A percentile compares a stretch with the other conserved stretches of the same genome.
Conservation (phyloP, 306 rosid species). For the Prinsepia uniflora region DNA sequence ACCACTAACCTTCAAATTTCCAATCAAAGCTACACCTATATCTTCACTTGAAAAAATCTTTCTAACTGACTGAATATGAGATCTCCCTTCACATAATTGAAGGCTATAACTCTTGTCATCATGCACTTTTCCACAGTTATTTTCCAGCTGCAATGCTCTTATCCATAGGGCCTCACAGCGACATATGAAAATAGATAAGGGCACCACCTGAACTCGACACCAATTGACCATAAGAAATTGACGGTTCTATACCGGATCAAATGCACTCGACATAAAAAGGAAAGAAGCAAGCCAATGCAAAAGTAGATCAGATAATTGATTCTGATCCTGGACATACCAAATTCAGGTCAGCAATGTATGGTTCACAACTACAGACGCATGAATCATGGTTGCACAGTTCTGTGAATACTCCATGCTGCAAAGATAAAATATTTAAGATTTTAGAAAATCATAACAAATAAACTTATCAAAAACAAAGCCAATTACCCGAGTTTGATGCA, state of each 20-base stretch:
- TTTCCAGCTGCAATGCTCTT: conserved; percentile 36
- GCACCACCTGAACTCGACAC: conserved; percentile 53
- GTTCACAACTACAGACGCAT: conserved; percentile 48
- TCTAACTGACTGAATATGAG: conserved; percentile 39
- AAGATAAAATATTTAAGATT: conserved; percentile 25
- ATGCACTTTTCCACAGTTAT: conserved; percentile 25
- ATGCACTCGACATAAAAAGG: conserved; percentile 10
- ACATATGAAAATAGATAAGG: conserved; percentile 42
- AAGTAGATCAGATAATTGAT: background rate
- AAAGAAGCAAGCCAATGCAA: conserved; percentile 12
- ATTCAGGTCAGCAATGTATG: conserved; percentile 43
- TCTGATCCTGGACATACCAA: conserved; percentile 42
- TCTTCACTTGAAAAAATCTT: conserved; percentile 58
- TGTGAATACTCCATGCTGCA: conserved; percentile 63
- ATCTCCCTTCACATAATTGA: conserved; percentile 42
- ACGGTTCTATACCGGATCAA: background rate
- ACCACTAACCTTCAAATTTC: conserved; percentile 62
- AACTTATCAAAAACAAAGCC: conserved; percentile 13
- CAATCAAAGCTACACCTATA: conserved; percentile 61
- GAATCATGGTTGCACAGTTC: conserved; percentile 55
- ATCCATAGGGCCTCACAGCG: conserved; percentile 44
- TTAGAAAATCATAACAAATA: conserved; percentile 12
- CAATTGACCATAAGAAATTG: background rate
- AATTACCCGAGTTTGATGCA: conserved; percentile 50
- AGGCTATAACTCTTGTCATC: conserved; percentile 33